Evolutionary conservation across 2,329 filamentous ascomycete genomes (phyloP), one percentile per base, ranked within the genome.

Genomic region (Zelopaecilomyces penicillatus): DNA sequence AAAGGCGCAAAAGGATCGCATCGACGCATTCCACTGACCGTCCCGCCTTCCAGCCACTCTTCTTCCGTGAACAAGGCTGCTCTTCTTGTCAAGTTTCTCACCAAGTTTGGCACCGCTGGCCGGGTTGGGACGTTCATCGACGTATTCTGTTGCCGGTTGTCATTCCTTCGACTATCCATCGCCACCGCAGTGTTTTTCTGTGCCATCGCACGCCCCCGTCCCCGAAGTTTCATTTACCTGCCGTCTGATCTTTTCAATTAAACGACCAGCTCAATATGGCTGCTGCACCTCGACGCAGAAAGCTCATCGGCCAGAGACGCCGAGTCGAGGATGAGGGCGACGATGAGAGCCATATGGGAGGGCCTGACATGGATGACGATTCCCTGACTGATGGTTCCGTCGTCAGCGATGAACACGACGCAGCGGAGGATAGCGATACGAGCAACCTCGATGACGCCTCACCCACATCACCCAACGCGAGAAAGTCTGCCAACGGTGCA

Each of bases 281-380:
- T 59, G 46, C 40, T 53, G 57, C 52, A 48, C 62, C 74, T 58
- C 75, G 78, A 59, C 77, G 80, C 64, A 82, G 76, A 67, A 82
- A 80, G 65, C 64, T 79, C 56, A 76, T 84, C 63, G 79, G 80
- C 60, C 78, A 78, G 55, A 78, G 82, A 58, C 80, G 83, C 61
- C 78, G 82, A 55, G 74, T 80, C 53, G 80, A 82, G 63, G 82
- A 86, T 57, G 82, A 86, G 60, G 82, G 75, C 54, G 83, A 85
- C 56, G 83, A 85, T 52, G 82, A 85, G 52, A 75, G 69, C 52
- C 73, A 71, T 48, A 69, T 65, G 42, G 76, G 78, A 48, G 66
- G 68, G 43, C 65, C 74, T 46, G 79, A 82, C 40, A 61, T 76
- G 34, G 79, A 83, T 53, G 80, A 84, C 54, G 80, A 84, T 60